phyloP scores from a whole-genome alignment of 441 rosid species.

The Brassica balearica region DNA sequence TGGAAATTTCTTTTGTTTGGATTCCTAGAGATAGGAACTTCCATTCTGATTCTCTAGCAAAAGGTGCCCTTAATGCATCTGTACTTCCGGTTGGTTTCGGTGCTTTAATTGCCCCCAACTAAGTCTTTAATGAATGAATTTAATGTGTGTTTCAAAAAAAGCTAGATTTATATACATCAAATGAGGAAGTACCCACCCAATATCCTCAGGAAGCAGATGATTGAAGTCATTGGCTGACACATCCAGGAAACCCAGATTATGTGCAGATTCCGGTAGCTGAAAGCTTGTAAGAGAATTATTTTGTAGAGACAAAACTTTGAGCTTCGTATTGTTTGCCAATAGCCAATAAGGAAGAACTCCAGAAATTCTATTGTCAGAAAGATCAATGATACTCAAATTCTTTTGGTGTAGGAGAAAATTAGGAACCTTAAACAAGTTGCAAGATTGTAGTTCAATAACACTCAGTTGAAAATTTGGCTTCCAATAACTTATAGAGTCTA shows the following conservation, averaged over 20 bases:
- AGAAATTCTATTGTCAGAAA: slow-evolving; percentile 29
- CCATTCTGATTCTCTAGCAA: too few species aligned
- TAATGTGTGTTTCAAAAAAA: too few species aligned
- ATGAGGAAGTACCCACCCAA: slow-evolving; percentile 15
- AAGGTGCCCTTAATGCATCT: too few species aligned
- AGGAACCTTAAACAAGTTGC: slow-evolving; percentile 34
- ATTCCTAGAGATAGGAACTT: too few species aligned
- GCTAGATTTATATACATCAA: neutral
- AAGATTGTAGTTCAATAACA: slow-evolving; percentile 5
- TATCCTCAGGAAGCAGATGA: slow-evolving; percentile 1
- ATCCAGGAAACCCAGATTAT: neutral
- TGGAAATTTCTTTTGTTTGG: too few species aligned
- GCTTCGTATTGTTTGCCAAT: slow-evolving; percentile 16
- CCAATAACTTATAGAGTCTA: neutral
- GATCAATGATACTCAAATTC: slow-evolving; percentile 13
- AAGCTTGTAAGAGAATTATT: slow-evolving; percentile 19
- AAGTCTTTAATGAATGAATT: too few species aligned
- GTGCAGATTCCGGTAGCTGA: slow-evolving; percentile 7
- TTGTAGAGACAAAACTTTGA: neutral
- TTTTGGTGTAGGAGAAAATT: slow-evolving; percentile 30
- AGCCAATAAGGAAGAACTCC: slow-evolving; percentile 32
- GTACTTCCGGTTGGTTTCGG: too few species aligned
- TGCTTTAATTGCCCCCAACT: too few species aligned
- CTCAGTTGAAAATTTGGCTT: slow-evolving; percentile 25
- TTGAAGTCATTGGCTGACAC: slow-evolving; percentile 12